These are phyloP conservation scores for Podospora appendiculata DNA, from an alignment of 495 filamentous ascomycete species.

Conservation along the genomic window DNA sequence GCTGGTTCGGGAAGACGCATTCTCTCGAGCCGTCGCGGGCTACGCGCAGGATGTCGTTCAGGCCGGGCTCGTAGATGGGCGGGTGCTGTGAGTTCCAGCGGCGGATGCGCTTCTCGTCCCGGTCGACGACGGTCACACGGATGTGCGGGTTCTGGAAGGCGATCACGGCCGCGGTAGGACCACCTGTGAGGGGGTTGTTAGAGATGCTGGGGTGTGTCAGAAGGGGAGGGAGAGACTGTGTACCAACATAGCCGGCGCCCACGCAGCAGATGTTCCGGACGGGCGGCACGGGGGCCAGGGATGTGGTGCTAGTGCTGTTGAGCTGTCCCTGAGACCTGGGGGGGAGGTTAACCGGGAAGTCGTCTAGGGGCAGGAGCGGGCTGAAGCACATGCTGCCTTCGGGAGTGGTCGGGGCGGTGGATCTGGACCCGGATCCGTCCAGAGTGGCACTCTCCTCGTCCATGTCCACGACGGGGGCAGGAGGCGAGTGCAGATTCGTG, in stretches of 20 bases:
- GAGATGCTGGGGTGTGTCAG: neutral
- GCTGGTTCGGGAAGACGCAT: slow-evolving; percentile 19
- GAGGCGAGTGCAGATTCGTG: slow-evolving; percentile 3
- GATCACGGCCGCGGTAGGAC: slow-evolving; percentile 65
- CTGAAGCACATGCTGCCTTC: slow-evolving; percentile 39
- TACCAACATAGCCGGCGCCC: slow-evolving; percentile 22
- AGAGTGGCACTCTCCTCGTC: slow-evolving; percentile 9
- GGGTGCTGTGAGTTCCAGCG: slow-evolving; percentile 65
- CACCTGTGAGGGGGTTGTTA: slow-evolving; percentile 37
- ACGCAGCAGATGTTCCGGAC: slow-evolving; percentile 41
- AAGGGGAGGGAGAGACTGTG: neutral
- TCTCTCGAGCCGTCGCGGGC: slow-evolving; percentile 46
- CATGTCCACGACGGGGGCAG: slow-evolving; percentile 3
- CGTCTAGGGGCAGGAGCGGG: slow-evolving; percentile 27
- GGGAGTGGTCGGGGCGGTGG: slow-evolving; percentile 46
- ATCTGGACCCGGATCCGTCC: slow-evolving; percentile 19
- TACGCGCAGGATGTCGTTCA: slow-evolving; percentile 55
- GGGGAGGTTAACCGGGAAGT: slow-evolving; percentile 13
- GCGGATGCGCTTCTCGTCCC: slow-evolving; percentile 52
- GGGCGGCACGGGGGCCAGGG: slow-evolving; percentile 9
- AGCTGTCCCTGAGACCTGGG: neutral
- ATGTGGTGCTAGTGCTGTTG: slow-evolving; percentile 9
- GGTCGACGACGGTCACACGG: slow-evolving; percentile 65
- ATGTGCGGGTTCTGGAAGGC: slow-evolving; percentile 62
- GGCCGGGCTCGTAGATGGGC: slow-evolving; percentile 69